A percentile compares a stretch with the other conserved stretches of the same genome.
Conservation (phyloP, 1,139 yeast genomes). For the Sugiyamaella paludigena region DNA sequence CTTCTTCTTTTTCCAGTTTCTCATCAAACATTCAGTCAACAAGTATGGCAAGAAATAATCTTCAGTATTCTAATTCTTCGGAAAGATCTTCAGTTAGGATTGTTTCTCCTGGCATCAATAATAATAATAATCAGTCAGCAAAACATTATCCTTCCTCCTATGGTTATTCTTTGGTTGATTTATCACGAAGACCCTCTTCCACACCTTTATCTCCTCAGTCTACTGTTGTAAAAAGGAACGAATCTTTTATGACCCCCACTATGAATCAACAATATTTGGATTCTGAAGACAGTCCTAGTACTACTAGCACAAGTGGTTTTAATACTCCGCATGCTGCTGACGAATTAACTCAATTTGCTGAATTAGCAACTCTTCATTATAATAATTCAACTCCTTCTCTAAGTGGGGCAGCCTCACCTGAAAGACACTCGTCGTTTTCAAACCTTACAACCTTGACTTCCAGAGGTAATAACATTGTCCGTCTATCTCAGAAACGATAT, state of each 20-base stretch:
- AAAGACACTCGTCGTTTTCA: background rate
- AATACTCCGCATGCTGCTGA: constrained; percentile 6
- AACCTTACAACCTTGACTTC: background rate
- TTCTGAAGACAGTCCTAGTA: background rate
- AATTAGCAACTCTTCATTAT: background rate
- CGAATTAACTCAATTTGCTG: constrained; percentile 5
- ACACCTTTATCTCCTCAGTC: background rate
- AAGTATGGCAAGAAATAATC: too few relatives aligned
- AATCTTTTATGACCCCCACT: too few relatives aligned
- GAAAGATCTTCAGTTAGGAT: too few relatives aligned
- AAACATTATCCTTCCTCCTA: background rate
- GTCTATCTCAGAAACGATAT: constrained; percentile 13
- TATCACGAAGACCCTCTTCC: background rate
- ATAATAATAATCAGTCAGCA: too few relatives aligned
- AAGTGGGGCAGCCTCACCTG: too few relatives aligned
- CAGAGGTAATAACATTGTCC: background rate
- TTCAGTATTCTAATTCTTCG: too few relatives aligned
- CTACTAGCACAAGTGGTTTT: background rate
- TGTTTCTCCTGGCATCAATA: too few relatives aligned
- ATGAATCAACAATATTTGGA: too few relatives aligned
- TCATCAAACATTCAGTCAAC: too few relatives aligned
- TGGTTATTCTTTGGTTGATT: background rate
- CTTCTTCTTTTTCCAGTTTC: too few relatives aligned
- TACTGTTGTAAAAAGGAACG: too few relatives aligned
- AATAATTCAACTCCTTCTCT: background rate